Evolutionary conservation across 805 yeast genomes (phyloP).

Genomic region (Brettanomyces naardenensis): DNA sequence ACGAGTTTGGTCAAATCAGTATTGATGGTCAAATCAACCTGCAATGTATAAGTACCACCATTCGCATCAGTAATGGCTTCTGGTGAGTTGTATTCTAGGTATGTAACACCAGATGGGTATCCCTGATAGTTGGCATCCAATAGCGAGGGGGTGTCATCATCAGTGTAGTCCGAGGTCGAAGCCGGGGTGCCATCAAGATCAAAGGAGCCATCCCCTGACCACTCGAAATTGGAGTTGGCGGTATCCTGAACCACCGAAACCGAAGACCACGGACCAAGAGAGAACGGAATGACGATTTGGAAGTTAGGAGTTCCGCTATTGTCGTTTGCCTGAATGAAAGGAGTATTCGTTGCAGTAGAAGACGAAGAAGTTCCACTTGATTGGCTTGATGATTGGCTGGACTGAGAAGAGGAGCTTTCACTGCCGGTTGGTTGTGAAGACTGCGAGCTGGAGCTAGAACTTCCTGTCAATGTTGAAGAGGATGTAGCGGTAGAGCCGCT

Average conservation of each 20-base stretch:
- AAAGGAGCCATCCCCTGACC: neutral
- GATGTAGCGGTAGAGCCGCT: too few species aligned
- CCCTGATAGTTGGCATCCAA: neutral
- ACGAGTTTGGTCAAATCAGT: neutral
- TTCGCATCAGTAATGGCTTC: neutral
- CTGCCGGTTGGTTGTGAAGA: neutral
- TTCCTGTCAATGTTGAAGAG: too few species aligned
- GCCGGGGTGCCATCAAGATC: neutral
- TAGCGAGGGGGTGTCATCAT: neutral
- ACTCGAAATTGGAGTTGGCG: conserved; percentile 1
- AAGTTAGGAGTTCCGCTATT: neutral
- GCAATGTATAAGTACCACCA: neutral
- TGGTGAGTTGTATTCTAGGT: neutral
- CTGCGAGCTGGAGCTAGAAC: neutral
- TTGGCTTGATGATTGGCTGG: neutral
- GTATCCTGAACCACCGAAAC: neutral
- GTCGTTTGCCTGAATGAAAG: neutral
- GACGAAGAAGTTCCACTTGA: neutral
- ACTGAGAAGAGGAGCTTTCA: neutral
- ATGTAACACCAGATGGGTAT: neutral
- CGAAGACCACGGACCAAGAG: conserved; percentile 1
- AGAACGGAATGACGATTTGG: neutral
- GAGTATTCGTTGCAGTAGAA: neutral
- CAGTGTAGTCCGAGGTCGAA: neutral
- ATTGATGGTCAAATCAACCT: neutral